A percentile compares a stretch with the other conserved stretches of the same genome.
phyloP scores from a whole-genome alignment of 768 basidiomycete species.

The Trametes sanguinea region DNA sequence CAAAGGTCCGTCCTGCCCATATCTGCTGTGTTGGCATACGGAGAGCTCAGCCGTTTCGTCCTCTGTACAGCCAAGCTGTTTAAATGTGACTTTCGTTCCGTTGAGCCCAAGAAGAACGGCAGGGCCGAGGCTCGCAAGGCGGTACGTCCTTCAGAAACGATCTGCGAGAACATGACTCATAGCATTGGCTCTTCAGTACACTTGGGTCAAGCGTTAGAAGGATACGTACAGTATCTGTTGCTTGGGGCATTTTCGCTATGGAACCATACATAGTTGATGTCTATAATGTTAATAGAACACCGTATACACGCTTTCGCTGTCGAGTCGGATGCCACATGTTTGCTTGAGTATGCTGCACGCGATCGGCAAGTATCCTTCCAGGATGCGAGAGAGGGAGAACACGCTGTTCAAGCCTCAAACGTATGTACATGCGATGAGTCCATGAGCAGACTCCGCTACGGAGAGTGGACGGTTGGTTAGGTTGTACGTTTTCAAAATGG shows the following conservation, averaged over 20 bases:
- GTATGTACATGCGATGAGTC: too few species aligned
- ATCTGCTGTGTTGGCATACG: too few species aligned
- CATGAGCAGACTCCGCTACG: too few species aligned
- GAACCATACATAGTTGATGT: slow-evolving; percentile 12
- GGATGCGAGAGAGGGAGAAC: too few species aligned
- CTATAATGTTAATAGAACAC: slow-evolving; percentile 6
- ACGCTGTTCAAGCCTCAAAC: too few species aligned
- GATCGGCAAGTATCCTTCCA: too few species aligned
- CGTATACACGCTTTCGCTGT: background rate
- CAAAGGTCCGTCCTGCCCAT: slow-evolving; percentile 55
- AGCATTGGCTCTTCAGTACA: slow-evolving; percentile 51
- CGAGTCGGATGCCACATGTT: too few species aligned
- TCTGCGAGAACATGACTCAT: slow-evolving; percentile 12
- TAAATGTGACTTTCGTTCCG: slow-evolving; percentile 94
- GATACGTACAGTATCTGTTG: background rate
- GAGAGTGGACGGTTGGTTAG: too few species aligned
- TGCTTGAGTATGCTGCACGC: too few species aligned
- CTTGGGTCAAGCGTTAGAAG: slow-evolving; percentile 93
- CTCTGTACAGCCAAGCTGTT: slow-evolving; percentile 69
- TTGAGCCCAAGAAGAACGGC: slow-evolving; percentile 97
- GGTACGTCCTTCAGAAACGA: slow-evolving; percentile 50
- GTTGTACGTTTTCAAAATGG: too few species aligned
- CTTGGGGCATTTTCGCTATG: background rate
- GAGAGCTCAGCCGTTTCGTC: background rate
- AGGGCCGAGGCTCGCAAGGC: slow-evolving; percentile 88